phyloP scores from a whole-genome alignment of 2,329 filamentous ascomycete genomes.

The Colletotrichum viniferum region DNA sequence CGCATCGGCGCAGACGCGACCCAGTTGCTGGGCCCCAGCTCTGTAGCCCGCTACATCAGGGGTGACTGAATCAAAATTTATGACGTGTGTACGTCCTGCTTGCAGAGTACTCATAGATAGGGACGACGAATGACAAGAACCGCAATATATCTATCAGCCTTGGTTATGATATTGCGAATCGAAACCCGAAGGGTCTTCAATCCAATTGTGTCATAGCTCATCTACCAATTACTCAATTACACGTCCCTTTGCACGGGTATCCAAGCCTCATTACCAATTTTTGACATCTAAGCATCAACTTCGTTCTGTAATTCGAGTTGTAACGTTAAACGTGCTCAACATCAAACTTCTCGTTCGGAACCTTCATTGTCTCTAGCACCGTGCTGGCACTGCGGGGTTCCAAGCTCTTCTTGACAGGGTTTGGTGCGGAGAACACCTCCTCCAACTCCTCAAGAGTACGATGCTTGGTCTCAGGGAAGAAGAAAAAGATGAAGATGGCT shows the following conservation, averaged over 20 bases:
- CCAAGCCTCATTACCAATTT: neutral
- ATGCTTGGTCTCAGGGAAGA: constrained; percentile 54
- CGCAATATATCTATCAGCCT: neutral
- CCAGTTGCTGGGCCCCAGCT: neutral
- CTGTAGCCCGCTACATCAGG: neutral
- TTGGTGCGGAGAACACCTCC: constrained; percentile 51
- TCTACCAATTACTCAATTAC: neutral
- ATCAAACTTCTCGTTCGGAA: constrained; percentile 8
- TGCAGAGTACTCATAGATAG: neutral
- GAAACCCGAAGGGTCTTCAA: neutral
- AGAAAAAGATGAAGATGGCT: constrained; percentile 50
- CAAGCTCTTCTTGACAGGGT: constrained; percentile 48
- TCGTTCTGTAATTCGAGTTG: neutral
- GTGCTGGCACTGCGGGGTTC: constrained; percentile 46
- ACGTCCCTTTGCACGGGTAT: neutral
- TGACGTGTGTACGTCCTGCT: neutral
- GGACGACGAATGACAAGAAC: fast-evolving
- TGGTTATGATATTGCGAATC: neutral
- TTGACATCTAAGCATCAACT: neutral
- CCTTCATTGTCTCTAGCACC: constrained; percentile 34
- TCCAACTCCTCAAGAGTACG: constrained; percentile 58
- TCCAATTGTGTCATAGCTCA: neutral
- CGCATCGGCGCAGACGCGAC: neutral
- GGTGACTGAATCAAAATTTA: neutral
- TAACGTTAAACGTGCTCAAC: neutral